phyloP scores from a whole-genome alignment of 208 protist species.

The Leishmania lainsoni region DNA sequence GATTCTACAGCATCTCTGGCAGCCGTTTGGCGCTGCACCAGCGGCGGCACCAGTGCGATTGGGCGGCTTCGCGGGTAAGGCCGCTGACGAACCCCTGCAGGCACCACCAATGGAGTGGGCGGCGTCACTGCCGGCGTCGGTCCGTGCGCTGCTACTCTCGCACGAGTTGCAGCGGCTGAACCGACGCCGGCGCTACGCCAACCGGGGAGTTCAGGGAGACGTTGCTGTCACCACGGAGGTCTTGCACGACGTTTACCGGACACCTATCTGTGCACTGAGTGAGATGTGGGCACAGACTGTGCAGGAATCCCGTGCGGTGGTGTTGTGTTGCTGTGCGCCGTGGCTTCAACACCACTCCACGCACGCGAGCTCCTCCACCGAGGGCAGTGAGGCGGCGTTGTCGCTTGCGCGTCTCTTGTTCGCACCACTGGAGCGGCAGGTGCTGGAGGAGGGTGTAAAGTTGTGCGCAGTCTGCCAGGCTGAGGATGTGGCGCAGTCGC shows the following conservation, averaged over 20 bases:
- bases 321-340: constrained; percentile 21
- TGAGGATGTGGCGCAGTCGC: constrained; percentile 17
- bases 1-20: constrained; percentile 25
- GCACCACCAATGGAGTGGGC: constrained; percentile 23
- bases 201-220: background rate
- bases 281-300: constrained; percentile 9
- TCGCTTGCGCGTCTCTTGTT: background rate
- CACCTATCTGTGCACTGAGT: background rate
- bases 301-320: constrained; percentile 17
- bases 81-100: background rate
- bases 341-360: constrained; percentile 16
- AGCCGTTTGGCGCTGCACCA: constrained; percentile 1
- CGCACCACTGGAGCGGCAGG: constrained; percentile 8
- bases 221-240: background rate
- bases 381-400: background rate
- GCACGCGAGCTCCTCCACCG: background rate
- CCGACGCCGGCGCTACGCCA: constrained; percentile 7
- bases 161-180: constrained; percentile 17
- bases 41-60: background rate
- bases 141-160: constrained; percentile 15
- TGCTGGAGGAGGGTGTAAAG: constrained; percentile 16
- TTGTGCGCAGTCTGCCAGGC: constrained; percentile 16
- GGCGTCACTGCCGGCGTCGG: constrained; percentile 15
- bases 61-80: background rate
- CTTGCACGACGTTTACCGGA: background rate